Evolutionary conservation across 495 filamentous ascomycete genomes (phyloP).

Genomic region (Penicillium turbatum): DNA sequence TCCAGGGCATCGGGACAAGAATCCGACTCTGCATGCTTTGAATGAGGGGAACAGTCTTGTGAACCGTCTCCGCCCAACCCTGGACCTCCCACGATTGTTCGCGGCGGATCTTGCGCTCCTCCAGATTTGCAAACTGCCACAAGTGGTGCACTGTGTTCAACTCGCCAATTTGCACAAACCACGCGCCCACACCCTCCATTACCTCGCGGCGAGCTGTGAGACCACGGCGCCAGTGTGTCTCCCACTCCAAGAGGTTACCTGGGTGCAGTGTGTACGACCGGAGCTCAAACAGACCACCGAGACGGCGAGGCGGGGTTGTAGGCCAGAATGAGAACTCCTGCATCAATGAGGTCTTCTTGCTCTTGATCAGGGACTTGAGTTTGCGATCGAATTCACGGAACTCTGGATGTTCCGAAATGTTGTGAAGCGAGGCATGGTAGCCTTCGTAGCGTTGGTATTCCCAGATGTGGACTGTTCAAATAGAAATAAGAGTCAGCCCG

Average conservation of each 20-base stretch:
- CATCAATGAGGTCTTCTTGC: constrained; percentile 89
- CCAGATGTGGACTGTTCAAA: constrained; percentile 81
- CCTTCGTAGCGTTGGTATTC: constrained; percentile 97
- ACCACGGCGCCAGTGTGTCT: constrained; percentile 95
- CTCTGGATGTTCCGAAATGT: constrained; percentile 72
- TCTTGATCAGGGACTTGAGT: constrained; percentile 72
- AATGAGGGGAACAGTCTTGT: constrained; percentile 96
- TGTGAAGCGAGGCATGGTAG: constrained; percentile 87
- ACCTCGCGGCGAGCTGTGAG: constrained; percentile 86
- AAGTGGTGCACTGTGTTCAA: constrained; percentile 97
- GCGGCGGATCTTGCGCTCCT: constrained; percentile 84
- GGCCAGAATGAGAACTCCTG: constrained; percentile 99
- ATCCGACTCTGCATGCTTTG: constrained; percentile 94
- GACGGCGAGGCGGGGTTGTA: constrained; percentile 79
- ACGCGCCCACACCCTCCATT: constrained; percentile 97
- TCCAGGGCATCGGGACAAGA: constrained; percentile 93
- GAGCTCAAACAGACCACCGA: constrained; percentile 93
- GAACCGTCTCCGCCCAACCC: constrained; percentile 96
- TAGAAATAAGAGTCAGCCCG: background rate
- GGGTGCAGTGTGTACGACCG: constrained; percentile 96
- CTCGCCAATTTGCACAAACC: constrained; percentile 98
- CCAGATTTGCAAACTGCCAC: constrained; percentile 96
- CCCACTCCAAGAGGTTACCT: constrained; percentile 95
- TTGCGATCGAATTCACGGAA: constrained; percentile 77
- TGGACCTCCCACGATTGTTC: constrained; percentile 95